Percentiles rank a stretch among this genome's conserved stretches.
Conservation (phyloP, 257 asterid genomes). For the Solanum ahanhuiri region DNA sequence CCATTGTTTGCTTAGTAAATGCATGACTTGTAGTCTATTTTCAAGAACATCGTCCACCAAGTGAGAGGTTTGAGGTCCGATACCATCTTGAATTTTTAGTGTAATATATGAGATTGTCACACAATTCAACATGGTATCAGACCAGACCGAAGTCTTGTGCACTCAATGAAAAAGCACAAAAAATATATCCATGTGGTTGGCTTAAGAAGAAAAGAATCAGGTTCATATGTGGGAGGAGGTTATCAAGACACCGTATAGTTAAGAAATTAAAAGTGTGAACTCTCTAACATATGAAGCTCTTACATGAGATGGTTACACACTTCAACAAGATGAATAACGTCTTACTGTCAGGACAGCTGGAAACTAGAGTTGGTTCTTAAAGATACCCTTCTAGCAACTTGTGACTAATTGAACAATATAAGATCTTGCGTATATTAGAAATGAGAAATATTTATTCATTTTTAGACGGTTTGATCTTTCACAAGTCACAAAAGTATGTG, state of each 20-base stretch:
- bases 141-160: background rate
- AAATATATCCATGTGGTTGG: background rate
- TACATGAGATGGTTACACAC: background rate
- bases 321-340: background rate
- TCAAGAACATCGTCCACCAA: background rate
- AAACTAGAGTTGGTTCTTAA: background rate
- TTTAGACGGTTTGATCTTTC: background rate
- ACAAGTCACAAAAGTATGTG: background rate
- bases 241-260: background rate
- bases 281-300: background rate
- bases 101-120: background rate
- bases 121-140: background rate
- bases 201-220: background rate
- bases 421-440: background rate
- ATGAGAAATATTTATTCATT: background rate
- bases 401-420: background rate
- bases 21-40: background rate
- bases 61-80: background rate
- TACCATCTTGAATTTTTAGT: background rate
- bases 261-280: background rate
- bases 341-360: background rate
- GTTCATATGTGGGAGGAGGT: background rate
- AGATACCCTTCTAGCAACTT: background rate
- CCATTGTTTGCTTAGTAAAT: background rate
- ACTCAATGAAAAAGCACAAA: background rate